Percentiles rank a stretch among this genome's conserved stretches.
phyloP scores from a whole-genome alignment of 2,329 filamentous ascomycete species.

The Epicoccum nigrum region DNA sequence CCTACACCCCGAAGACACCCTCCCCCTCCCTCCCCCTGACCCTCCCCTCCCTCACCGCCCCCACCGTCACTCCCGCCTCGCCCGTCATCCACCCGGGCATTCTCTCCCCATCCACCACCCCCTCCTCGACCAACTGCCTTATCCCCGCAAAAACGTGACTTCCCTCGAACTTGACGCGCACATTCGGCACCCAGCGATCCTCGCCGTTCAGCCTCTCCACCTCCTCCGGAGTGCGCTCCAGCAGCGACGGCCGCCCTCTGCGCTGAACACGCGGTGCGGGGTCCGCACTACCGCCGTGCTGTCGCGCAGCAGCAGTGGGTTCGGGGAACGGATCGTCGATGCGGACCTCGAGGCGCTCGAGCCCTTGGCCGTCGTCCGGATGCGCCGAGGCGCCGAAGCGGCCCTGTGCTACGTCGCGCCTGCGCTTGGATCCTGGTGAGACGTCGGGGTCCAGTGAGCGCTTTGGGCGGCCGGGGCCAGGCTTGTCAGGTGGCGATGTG shows the following conservation, averaged over 20 bases:
- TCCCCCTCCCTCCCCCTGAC: constrained; percentile 51
- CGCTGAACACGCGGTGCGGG: constrained; percentile 27
- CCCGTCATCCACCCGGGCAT: constrained; percentile 95
- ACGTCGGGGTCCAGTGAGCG: constrained; percentile 33
- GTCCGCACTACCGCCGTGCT: constrained; percentile 9
- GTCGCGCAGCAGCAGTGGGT: constrained; percentile 24
- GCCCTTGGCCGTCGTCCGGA: constrained; percentile 22
- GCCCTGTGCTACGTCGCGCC: constrained; percentile 66
- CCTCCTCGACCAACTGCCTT: constrained; percentile 76
- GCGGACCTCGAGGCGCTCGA: constrained; percentile 58
- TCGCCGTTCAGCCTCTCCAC: constrained; percentile 33
- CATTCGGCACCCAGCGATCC: constrained; percentile 60
- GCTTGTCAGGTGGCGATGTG: no score
- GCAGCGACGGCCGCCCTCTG: constrained; percentile 40
- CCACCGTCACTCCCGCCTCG: constrained; percentile 78
- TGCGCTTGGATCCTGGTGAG: constrained; percentile 58
- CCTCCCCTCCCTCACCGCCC: constrained; percentile 70
- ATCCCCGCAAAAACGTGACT: constrained; percentile 81
- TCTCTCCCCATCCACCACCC: constrained; percentile 73
- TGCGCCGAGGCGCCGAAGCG: constrained; percentile 68
- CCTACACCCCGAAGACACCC: no score
- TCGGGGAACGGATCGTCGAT: constrained; percentile 54
- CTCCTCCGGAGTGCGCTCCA: constrained; percentile 43
- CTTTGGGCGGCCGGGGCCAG: constrained; percentile 37
- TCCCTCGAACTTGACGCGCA: constrained; percentile 74